phyloP scores from a whole-genome alignment of 2,329 filamentous ascomycete species.

The Hypocreales sp. region DNA sequence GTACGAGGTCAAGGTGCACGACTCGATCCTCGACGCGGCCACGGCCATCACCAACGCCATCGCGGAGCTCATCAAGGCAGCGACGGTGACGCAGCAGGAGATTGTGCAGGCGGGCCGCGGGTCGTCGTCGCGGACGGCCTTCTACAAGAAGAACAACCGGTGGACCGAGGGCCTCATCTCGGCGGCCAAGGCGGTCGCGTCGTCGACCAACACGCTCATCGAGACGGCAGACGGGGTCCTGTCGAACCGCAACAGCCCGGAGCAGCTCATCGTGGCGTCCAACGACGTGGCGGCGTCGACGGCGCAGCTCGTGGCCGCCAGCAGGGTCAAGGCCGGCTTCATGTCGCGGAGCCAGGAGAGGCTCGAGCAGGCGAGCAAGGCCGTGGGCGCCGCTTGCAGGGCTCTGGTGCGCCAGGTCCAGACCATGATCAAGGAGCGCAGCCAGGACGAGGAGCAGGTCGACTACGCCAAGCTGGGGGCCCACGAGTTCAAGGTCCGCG shows the following conservation, averaged over 20 bases:
- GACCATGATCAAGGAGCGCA: conserved; percentile 77
- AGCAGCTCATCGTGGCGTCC: conserved; percentile 94
- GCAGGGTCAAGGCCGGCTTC: conserved; percentile 91
- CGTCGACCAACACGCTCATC: conserved; percentile 88
- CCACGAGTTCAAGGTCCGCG: conserved; percentile 94
- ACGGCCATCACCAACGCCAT: conserved; percentile 90
- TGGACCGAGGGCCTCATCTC: conserved; percentile 98
- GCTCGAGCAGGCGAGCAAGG: conserved; percentile 81
- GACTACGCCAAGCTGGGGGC: conserved; percentile 81
- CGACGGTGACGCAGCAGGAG: conserved; percentile 83
- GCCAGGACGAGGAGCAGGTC: conserved; percentile 65
- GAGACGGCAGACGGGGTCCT: conserved; percentile 96
- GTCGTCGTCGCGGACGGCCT: conserved; percentile 73
- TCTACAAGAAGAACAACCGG: conserved; percentile 99
- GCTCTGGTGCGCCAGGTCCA: conserved; percentile 86
- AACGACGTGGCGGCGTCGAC: conserved; percentile 95
- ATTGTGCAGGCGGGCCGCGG: conserved; percentile 90
- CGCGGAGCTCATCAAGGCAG: conserved; percentile 85
- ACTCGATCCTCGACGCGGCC: conserved; percentile 85
- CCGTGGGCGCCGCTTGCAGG: conserved; percentile 79
- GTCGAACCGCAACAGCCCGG: conserved; percentile 77
- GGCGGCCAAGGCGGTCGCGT: conserved; percentile 88
- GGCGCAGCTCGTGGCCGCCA: conserved; percentile 89
- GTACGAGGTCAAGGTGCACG: conserved; percentile 91
- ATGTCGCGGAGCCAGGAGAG: conserved; percentile 95